Evolutionary conservation across 176 grass and related monocot genomes (phyloP).

Genomic region (Elaeis guineensis): DNA sequence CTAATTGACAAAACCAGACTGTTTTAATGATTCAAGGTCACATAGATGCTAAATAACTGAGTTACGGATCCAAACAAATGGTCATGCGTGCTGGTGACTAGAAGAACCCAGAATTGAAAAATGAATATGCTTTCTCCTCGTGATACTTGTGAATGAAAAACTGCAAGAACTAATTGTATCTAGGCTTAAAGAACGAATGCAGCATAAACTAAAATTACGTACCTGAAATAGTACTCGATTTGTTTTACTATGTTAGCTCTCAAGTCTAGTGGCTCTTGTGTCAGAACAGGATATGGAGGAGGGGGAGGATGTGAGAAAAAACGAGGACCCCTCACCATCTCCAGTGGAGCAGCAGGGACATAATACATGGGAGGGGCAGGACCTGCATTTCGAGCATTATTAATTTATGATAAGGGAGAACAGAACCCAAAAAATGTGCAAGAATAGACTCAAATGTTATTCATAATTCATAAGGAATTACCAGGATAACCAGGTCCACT

Average conservation of each 20-base stretch:
- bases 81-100: too few species aligned
- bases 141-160: too few species aligned
- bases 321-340: conserved; percentile 36
- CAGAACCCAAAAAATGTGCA: background rate
- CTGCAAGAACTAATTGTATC: too few species aligned
- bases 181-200: background rate
- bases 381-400: conserved; percentile 35
- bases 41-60: too few species aligned
- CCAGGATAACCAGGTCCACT: conserved; percentile 49
- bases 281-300: conserved; percentile 27
- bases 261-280: conserved; percentile 34
- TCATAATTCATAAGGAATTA: conserved; percentile 15
- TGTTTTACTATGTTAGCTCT: conserved; percentile 52
- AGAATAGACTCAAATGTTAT: background rate
- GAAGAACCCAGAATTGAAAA: too few species aligned
- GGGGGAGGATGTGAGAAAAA: conserved; percentile 30
- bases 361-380: conserved; percentile 60
- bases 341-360: conserved; percentile 48
- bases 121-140: too few species aligned
- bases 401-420: conserved; percentile 3
- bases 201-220: conserved; percentile 15
- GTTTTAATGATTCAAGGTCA: too few species aligned
- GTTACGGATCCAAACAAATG: too few species aligned
- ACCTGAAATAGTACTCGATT: conserved; percentile 82
- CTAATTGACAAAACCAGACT: too few species aligned